Evolutionary conservation across 2,329 filamentous ascomycete species (phyloP).

Genomic region (Aureobasidium namibiae): DNA sequence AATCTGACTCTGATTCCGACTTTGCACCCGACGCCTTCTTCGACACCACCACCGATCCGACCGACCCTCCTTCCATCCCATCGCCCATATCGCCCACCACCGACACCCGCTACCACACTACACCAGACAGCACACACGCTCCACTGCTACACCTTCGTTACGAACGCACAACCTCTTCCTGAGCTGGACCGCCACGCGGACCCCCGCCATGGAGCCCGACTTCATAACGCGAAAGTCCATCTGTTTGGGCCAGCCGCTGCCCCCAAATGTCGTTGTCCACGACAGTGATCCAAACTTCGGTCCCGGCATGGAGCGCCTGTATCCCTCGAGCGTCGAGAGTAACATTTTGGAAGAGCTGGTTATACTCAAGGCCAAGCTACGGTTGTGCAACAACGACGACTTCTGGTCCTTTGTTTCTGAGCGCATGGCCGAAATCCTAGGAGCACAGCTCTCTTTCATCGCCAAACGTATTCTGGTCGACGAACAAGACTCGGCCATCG

Average conservation of each 20-base stretch:
- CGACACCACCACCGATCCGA: background rate
- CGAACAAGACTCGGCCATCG: constrained; percentile 49
- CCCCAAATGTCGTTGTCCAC: constrained; percentile 29
- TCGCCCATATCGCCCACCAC: background rate
- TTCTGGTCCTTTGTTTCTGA: constrained; percentile 60
- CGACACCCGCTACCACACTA: background rate
- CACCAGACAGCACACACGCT: background rate
- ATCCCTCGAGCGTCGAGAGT: constrained; percentile 42
- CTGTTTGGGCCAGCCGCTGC: constrained; percentile 7
- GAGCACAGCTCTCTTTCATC: constrained; percentile 61
- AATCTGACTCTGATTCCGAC: background rate
- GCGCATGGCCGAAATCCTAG: constrained; percentile 53
- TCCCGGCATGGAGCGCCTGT: constrained; percentile 23
- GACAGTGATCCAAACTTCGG: constrained; percentile 36
- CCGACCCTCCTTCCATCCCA: background rate
- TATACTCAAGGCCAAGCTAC: constrained; percentile 49
- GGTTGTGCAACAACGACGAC: constrained; percentile 44
- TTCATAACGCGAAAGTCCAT: constrained; percentile 11
- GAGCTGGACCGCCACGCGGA: constrained; percentile 1
- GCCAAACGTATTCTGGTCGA: constrained; percentile 55
- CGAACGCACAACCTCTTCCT: background rate
- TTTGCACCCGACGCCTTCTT: background rate
- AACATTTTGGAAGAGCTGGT: constrained; percentile 54
- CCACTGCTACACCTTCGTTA: background rate
- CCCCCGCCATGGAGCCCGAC: constrained; percentile 6